Base-by-base conservation (phyloP, 2,329 filamentous ascomycete genomes). In the Ophiocordyceps sinensis region DNA sequence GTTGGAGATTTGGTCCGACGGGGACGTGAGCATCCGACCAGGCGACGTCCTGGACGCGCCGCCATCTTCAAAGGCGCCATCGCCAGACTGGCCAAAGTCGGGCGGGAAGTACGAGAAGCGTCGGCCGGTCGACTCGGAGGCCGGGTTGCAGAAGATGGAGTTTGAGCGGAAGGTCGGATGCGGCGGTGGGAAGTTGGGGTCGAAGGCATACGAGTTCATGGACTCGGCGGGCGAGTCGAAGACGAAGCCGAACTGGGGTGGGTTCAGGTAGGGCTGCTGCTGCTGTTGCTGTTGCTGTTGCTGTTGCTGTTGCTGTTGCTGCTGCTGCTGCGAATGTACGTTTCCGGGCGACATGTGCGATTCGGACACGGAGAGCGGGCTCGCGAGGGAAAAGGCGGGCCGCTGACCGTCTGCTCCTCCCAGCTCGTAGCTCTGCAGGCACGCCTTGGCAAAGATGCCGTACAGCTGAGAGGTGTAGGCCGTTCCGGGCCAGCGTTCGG, bases 401-500 rank as follows among this genome's bases (percentile, higher is more conserved):
- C 47, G 39, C 15, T 52, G 53, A 36, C 48, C 47, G 28, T 53
- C 49, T 29, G 48, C 40, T 5, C 47, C 50, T 21, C 69, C 67
- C 8, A 66, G 74, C 46, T 88, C 81, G 60, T 94, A 98, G 51
- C 86, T 87, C 57, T 85, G 87, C 52, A 96, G 67, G 52, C 88
- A 94, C 12, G 88, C 87, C 43, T 75, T 77, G 38, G 89, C 81
- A 39, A 98, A 76, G 47, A 85, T 87, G n/a, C 75, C 71, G 55
- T 95, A 96, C 12, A 96, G 73, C 50, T 91, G 77, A 10, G 85
- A 78, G 3, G 88, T 87, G 14, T 86, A 83, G 32, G 79, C 75
- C 2, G 89, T 87, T 11, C 89, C 91, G 1, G 91, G 91, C 91
- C 91, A 96, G 45, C 88, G 74, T 53, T 89, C 83, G 0, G 84